phyloP scores from a whole-genome alignment of 305 asterid genomes.

The Striga hermonthica region DNA sequence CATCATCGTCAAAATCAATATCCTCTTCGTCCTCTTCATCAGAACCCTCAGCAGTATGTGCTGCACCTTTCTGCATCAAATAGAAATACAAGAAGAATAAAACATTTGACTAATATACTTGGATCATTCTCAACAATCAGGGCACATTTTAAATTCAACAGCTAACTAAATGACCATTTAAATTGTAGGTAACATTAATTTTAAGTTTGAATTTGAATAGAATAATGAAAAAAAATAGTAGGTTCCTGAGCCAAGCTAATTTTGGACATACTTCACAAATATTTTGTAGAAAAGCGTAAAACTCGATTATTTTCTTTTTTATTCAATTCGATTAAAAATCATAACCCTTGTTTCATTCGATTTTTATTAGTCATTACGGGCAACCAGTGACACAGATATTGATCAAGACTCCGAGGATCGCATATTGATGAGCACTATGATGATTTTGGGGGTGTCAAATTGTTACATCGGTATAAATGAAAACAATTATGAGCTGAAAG shows the following conservation, averaged over 20 bases:
- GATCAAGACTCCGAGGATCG: too few relatives aligned
- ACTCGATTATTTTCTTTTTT: too few relatives aligned
- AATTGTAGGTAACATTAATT: too few relatives aligned
- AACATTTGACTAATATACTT: not conserved
- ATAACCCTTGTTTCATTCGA: too few relatives aligned
- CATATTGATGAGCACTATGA: not conserved
- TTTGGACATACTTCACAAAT: too few relatives aligned
- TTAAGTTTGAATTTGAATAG: too few relatives aligned
- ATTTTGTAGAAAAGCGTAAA: too few relatives aligned
- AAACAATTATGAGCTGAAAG: slow-evolving; percentile 1
- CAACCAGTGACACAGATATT: too few relatives aligned
- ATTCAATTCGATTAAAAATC: too few relatives aligned
- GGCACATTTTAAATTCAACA: not conserved
- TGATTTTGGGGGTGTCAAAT: not conserved
- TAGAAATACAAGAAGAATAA: not conserved
- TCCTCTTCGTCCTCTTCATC: slow-evolving; percentile 72
- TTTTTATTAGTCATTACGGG: too few relatives aligned
- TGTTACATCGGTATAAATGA: slow-evolving; percentile 7
- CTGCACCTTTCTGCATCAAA: slow-evolving; percentile 63
- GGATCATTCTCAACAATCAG: not conserved
- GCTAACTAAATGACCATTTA: not conserved
- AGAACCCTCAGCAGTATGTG: slow-evolving; percentile 56
- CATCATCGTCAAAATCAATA: slow-evolving; percentile 83
- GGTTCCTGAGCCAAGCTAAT: too few relatives aligned
- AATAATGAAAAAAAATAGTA: too few relatives aligned